Evolutionary conservation across 2,329 filamentous ascomycete genomes (phyloP).

Genomic region (Botryotinia calthae): DNA sequence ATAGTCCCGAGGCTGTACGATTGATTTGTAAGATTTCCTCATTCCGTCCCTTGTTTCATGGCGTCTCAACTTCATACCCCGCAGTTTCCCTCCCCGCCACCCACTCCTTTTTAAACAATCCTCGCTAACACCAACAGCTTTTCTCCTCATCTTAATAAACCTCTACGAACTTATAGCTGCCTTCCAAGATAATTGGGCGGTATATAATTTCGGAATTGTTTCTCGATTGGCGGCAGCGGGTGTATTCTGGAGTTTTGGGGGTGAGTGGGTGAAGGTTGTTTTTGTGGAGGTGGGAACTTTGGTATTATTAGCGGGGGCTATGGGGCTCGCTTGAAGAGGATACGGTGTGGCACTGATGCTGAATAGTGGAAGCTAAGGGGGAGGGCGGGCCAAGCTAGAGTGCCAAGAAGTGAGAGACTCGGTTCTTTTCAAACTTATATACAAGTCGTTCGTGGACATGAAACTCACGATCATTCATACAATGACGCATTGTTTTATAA

Average conservation of each 20-base stretch:
- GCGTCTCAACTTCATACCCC: not conserved
- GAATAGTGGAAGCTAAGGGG: too few species aligned
- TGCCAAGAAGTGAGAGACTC: not conserved
- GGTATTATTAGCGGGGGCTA: not conserved
- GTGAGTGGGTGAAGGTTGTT: not conserved
- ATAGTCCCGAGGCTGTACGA: not conserved
- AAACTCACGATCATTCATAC: too few species aligned
- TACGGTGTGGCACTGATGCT: not conserved
- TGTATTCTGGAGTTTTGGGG: not conserved
- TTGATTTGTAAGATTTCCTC: not conserved
- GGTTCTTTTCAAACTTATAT: fast-evolving
- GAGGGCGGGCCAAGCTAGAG: not conserved
- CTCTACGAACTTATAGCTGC: not conserved
- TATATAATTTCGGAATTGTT: not conserved
- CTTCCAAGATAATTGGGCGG: not conserved
- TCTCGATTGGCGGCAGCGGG: not conserved
- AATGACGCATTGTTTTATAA: too few species aligned
- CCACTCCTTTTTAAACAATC: too few species aligned
- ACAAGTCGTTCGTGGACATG: too few species aligned
- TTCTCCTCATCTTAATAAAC: not conserved
- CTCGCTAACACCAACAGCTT: not conserved
- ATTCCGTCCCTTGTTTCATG: not conserved
- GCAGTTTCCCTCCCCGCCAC: not conserved
- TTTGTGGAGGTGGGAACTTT: not conserved
- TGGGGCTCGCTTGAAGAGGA: not conserved